Conservation (phyloP, 2,329 filamentous ascomycete genomes). For the Magnaporthiopsis incrustans region DNA sequence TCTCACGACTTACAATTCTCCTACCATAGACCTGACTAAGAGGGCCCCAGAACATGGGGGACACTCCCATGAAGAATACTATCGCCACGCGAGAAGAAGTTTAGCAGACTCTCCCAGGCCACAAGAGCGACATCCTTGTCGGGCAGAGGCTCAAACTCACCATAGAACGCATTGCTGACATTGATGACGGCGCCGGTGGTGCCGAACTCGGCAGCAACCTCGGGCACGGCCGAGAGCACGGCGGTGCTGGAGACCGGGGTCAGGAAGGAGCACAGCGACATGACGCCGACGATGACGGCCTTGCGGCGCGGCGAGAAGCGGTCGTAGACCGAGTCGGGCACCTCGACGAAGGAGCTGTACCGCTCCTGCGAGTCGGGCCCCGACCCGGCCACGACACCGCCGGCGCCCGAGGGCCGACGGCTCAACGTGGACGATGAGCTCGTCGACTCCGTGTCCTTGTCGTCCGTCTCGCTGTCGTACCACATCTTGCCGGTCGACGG, state of each 20-base stretch:
- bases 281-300: conserved; percentile 55
- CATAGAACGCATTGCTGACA: conserved; percentile 60
- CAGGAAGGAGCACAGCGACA: conserved; percentile 69
- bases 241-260: conserved; percentile 62
- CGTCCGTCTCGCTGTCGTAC: neutral
- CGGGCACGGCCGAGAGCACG: conserved; percentile 56
- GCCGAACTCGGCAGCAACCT: conserved; percentile 51
- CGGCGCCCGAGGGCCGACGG: neutral
- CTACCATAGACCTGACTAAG: conserved; percentile 51
- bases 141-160: neutral
- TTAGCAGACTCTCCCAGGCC: neutral
- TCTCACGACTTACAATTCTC: conserved; percentile 29
- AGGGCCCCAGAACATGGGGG: conserved; percentile 58
- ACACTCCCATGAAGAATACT: conserved; percentile 61
- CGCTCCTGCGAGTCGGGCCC: conserved; percentile 21
- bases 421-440: neutral
- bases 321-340: conserved; percentile 54
- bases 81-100: too few relatives aligned
- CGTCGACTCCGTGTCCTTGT: neutral
- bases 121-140: too few relatives aligned
- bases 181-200: conserved; percentile 58
- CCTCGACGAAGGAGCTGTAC: conserved; percentile 24
- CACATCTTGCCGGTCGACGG: too few relatives aligned
- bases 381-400: conserved; percentile 8
- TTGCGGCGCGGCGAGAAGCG: conserved; percentile 56